phyloP scores from a whole-genome alignment of 1,284 basidiomycete genomes.

The Cerrena zonata region DNA sequence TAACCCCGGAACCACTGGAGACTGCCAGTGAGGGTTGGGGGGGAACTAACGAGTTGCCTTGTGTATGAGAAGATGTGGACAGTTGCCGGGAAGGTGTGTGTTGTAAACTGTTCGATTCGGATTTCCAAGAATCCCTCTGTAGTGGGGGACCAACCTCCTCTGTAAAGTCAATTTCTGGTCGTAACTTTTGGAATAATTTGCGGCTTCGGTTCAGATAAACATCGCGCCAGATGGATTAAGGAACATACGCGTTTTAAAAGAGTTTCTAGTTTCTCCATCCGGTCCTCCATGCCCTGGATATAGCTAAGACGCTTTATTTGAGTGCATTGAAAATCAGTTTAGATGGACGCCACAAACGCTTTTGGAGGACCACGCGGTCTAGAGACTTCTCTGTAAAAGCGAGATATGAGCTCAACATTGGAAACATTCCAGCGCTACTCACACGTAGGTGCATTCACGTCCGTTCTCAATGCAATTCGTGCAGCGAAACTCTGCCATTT shows the following conservation, averaged over 20 bases:
- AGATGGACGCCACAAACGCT: slow-evolving; percentile 45
- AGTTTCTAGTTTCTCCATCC: slow-evolving; percentile 65
- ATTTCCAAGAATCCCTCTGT: slow-evolving; percentile 69
- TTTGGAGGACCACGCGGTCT: slow-evolving; percentile 81
- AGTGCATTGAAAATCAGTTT: background rate
- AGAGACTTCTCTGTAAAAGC: slow-evolving; percentile 57
- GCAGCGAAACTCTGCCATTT: slow-evolving; percentile 55
- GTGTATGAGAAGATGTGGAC: slow-evolving; percentile 10
- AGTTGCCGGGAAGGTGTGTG: slow-evolving; percentile 14
- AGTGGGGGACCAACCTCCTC: slow-evolving; percentile 65
- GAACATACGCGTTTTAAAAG: slow-evolving; percentile 49
- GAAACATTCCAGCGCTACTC: slow-evolving; percentile 23
- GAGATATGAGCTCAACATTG: background rate
- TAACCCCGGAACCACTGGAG: background rate
- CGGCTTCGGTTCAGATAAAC: background rate
- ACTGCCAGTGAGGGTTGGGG: slow-evolving; percentile 3
- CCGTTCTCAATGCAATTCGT: slow-evolving; percentile 66
- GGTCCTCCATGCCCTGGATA: slow-evolving; percentile 71
- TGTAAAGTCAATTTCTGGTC: slow-evolving; percentile 63
- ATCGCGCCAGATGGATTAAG: slow-evolving; percentile 2
- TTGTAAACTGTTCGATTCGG: slow-evolving; percentile 23
- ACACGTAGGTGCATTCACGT: slow-evolving; percentile 71
- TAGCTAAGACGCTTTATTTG: slow-evolving; percentile 42
- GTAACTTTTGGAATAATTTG: slow-evolving; percentile 43
- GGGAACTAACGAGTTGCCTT: slow-evolving; percentile 10